Evolutionary conservation across 108 stramenopile species (phyloP).

Genomic region (Pelagomonas calceolata): DNA sequence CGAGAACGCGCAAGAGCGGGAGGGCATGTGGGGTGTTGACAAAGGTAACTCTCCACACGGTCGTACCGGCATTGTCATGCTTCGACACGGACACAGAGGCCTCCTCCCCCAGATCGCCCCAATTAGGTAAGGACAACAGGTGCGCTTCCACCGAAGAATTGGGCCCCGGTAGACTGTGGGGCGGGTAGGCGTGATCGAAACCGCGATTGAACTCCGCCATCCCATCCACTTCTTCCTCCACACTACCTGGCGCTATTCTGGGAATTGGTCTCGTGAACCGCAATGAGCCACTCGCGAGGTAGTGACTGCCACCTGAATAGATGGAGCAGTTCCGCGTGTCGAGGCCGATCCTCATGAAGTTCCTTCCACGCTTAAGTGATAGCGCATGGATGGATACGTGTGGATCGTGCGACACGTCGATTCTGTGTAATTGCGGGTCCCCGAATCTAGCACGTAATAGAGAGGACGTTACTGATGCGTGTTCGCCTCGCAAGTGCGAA

Average conservation of each 20-base stretch:
- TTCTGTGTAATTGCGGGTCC: too few relatives aligned
- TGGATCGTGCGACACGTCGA: too few relatives aligned
- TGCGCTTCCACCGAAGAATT: not conserved
- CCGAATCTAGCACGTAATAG: too few relatives aligned
- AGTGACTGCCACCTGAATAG: not conserved
- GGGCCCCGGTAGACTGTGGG: not conserved
- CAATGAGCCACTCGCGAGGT: not conserved
- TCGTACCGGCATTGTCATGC: not conserved
- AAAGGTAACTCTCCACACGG: not conserved
- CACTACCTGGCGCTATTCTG: not conserved
- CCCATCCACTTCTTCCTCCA: not conserved
- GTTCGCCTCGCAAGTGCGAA: too few relatives aligned
- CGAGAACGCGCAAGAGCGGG: not conserved
- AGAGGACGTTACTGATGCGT: too few relatives aligned
- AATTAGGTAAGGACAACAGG: not conserved
- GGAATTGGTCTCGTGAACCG: not conserved
- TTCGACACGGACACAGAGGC: not conserved
- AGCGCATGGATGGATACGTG: not conserved
- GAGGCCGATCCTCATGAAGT: not conserved
- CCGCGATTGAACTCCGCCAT: not conserved
- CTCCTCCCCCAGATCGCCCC: not conserved
- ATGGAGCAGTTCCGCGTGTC: not conserved
- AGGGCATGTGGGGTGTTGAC: not conserved
- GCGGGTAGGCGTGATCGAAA: not conserved
- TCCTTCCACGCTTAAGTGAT: not conserved